Evolutionary conservation across 805 yeast genomes (phyloP).

Genomic region (Ogataea siamensis): DNA sequence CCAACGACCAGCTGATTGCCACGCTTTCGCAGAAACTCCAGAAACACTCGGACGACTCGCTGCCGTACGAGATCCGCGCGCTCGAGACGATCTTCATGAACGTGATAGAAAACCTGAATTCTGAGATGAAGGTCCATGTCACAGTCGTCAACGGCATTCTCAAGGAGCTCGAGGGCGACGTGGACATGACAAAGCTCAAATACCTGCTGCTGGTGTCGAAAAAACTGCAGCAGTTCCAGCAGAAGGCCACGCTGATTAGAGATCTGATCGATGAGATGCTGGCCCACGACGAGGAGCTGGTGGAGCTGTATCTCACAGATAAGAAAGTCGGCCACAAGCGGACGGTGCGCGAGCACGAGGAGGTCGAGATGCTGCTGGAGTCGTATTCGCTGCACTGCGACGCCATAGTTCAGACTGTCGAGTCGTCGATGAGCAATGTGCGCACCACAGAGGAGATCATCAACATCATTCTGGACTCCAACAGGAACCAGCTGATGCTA

Average conservation of each 20-base stretch:
- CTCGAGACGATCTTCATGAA: conserved; percentile 82
- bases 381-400: conserved; percentile 88
- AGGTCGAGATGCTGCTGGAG: conserved; percentile 86
- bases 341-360: conserved; percentile 67
- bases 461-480: conserved; percentile 87
- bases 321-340: conserved; percentile 44
- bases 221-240: conserved; percentile 77
- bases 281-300: conserved; percentile 84
- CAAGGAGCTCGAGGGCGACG: conserved; percentile 73
- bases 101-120: conserved; percentile 71
- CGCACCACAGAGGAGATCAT: conserved; percentile 93
- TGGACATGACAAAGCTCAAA: conserved; percentile 75
- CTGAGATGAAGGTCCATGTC: conserved; percentile 84
- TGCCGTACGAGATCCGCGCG: conserved; percentile 90
- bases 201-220: conserved; percentile 81
- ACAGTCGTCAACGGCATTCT: conserved; percentile 73
- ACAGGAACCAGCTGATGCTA: conserved; percentile 89
- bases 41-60: conserved; percentile 33
- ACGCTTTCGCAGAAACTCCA: conserved; percentile 41
- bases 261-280: conserved; percentile 82
- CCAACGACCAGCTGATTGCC: conserved; percentile 43
- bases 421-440: conserved; percentile 74
- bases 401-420: conserved; percentile 90
- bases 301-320: conserved; percentile 76
- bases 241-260: conserved; percentile 77